These are phyloP conservation scores for Lasiodiplodia sp. DNA, from an alignment of 2,329 filamentous ascomycete genomes.

Conservation along the genomic window DNA sequence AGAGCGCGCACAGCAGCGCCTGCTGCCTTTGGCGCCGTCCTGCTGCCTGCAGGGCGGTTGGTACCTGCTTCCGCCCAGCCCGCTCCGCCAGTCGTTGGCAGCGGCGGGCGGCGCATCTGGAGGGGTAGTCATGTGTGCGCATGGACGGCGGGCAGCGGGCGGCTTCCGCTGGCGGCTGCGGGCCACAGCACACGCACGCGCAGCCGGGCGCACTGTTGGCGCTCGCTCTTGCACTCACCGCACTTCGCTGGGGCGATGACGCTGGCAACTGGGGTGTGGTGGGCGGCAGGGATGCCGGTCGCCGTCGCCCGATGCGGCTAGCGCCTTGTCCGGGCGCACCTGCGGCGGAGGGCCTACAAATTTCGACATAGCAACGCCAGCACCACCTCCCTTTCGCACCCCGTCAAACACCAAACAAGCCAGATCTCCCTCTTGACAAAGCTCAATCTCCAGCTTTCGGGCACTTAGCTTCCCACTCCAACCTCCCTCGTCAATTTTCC, in stretches of 20 bases:
- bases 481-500: conserved; percentile 61
- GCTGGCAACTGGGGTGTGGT: conserved; percentile 9
- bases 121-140: conserved; percentile 16
- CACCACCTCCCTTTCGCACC: conserved; percentile 31
- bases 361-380: conserved; percentile 29
- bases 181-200: background rate
- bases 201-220: background rate
- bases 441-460: conserved; percentile 39
- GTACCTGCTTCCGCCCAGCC: conserved; percentile 18
- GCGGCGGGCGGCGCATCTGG: conserved; percentile 5
- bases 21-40: background rate
- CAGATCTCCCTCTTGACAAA: conserved; percentile 27
- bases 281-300: conserved; percentile 18
- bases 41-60: conserved; percentile 9
- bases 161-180: conserved; percentile 13
- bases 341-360: conserved; percentile 27
- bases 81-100: conserved; percentile 17
- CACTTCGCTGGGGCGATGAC: conserved; percentile 26
- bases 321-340: conserved; percentile 28
- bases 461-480: conserved; percentile 59
- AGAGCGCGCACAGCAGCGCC: conserved; percentile 10
- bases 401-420: conserved; percentile 31
- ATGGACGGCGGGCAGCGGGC: conserved; percentile 12
- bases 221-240: conserved; percentile 19
- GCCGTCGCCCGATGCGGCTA: conserved; percentile 12